These are phyloP conservation scores for Ananas comosus DNA, from an alignment of 176 grass and related monocot species.

Conservation along the genomic window DNA sequence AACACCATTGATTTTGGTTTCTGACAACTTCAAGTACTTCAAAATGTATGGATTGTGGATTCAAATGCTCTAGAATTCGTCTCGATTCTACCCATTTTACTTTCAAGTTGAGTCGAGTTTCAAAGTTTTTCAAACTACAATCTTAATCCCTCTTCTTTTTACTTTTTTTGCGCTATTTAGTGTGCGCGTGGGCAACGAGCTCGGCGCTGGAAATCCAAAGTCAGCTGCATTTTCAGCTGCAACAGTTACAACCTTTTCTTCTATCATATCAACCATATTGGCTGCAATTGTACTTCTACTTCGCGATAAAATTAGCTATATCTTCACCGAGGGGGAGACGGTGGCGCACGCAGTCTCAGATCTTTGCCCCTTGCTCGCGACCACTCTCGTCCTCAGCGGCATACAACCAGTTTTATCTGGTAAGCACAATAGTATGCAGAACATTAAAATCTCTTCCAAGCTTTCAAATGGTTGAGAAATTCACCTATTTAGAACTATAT, in stretches of 20 bases:
- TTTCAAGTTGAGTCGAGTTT: not conserved
- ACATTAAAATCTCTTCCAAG: no score
- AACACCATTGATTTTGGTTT: no score
- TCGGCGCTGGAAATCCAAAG: conserved; percentile 73
- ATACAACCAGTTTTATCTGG: conserved; percentile 83
- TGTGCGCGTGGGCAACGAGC: conserved; percentile 77
- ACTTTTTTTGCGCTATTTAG: conserved; percentile 13
- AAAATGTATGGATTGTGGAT: no score
- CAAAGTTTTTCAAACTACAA: not conserved
- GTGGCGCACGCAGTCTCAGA: conserved; percentile 63
- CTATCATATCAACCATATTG: conserved; percentile 33
- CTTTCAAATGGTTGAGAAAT: no score
- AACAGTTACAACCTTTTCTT: conserved; percentile 47
- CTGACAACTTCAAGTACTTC: no score
- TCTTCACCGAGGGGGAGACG: conserved; percentile 56
- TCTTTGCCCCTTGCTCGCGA: conserved; percentile 56
- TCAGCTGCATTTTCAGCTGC: conserved; percentile 59
- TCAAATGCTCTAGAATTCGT: no score
- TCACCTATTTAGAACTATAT: no score
- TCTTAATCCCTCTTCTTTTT: conserved; percentile 1
- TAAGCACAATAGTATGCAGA: conserved; percentile 9
- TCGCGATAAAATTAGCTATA: conserved; percentile 73
- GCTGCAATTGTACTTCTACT: conserved; percentile 35
- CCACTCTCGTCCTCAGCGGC: conserved; percentile 60
- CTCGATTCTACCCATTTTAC: not conserved